Base-by-base conservation (phyloP, 805 yeast species). In the Candida schatavii region DNA sequence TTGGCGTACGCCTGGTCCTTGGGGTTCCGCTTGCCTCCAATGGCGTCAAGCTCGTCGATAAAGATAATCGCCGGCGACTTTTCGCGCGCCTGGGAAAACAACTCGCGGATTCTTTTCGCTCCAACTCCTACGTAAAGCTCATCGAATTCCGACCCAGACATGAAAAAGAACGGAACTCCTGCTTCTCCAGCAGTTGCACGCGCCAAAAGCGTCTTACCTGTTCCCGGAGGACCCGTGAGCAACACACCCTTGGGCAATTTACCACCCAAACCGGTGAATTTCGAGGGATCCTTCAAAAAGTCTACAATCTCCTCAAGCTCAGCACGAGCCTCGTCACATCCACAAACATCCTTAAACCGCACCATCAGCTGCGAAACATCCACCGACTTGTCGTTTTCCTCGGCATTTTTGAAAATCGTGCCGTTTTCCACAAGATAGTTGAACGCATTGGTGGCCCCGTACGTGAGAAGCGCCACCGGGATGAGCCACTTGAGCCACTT, bases 131-230 rank as follows among this genome's bases (percentile, higher is more conserved):
- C 99, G 57, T 91, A 93, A 52, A 95, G 78, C 67, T 93, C 99
- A 62, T 95, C 99, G 60, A 93, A 93, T 62, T 93, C 99, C 1
- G 97, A 88, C 36, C 99, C 99, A 4, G 96, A 87, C 97, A 93
- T 91, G 66, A 91, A 91, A 67, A 90, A 91, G 60, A 93, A 93
- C 33, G 98, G 99, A 19, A 93, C 98, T 42, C 96, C 98, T 5
- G 99, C 98, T 66, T 91, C 98, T 49, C 98, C 98, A 5, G 99
- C 99, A 23, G 97, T 95, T 22, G 99, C 98, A 55, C 98, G 81
- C 0, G 98, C 98, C 49, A 93, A 77, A 51, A 91, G 72, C 1
- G 99, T 93, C 63, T 93, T 91, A 78, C 99, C 99, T 4, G 99
- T 91, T 67, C 99, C 99, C 32, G 99, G 99, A 29, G 99, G 99